Conservation (phyloP, 176 grass and related monocot genomes). For the Neostapfia colusana region DNA sequence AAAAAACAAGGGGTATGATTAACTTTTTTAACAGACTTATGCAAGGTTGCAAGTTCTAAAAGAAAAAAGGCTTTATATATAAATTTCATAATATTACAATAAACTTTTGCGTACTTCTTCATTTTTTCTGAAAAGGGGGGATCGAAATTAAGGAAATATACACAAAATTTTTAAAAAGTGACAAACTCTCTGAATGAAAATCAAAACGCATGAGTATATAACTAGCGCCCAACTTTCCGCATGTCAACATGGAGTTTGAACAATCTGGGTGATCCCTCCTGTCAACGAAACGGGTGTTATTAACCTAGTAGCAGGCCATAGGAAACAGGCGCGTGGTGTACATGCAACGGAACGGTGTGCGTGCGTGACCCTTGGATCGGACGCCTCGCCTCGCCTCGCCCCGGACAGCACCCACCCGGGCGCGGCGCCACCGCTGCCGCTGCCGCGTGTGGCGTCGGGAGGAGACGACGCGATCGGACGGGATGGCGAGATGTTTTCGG, state of each 20-base stretch:
- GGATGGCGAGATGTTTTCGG: constrained; percentile 33
- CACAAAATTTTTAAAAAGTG: no score
- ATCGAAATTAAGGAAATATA: no score
- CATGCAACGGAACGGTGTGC: not conserved
- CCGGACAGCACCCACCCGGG: not conserved
- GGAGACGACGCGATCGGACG: not conserved
- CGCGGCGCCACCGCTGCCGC: not conserved
- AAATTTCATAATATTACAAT: no score
- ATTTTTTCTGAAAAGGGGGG: no score
- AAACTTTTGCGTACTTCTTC: no score
- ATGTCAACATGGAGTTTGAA: not conserved
- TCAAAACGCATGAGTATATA: not conserved
- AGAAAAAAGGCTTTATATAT: no score
- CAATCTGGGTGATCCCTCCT: not conserved
- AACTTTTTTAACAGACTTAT: no score
- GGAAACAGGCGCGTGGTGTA: not conserved
- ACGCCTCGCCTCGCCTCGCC: not conserved
- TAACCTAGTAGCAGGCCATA: not conserved
- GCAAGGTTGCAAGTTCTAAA: no score
- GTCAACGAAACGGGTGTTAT: not conserved
- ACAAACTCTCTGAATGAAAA: not conserved
- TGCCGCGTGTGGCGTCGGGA: not conserved
- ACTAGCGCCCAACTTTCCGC: not conserved
- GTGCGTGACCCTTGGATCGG: not conserved
- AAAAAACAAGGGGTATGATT: no score